Percentiles rank a stretch among this genome's conserved stretches.
These are phyloP conservation scores for Dothistroma pini DNA, from an alignment of 2,329 filamentous ascomycete species.

Conservation along the genomic window DNA sequence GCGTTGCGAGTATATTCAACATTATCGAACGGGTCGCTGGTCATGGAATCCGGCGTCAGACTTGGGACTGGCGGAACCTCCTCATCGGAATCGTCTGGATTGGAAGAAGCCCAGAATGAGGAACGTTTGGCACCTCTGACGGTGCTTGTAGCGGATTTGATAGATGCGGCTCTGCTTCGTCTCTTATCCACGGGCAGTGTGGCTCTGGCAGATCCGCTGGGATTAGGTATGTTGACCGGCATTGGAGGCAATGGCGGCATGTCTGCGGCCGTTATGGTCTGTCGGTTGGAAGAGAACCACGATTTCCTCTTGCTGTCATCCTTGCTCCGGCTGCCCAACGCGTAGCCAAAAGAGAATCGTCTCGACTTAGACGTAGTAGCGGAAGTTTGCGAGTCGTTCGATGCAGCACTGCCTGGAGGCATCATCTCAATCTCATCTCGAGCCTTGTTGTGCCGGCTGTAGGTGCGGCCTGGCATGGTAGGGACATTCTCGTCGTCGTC, in stretches of 20 bases:
- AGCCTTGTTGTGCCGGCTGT: not conserved
- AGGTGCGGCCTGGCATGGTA: slow-evolving; percentile 15
- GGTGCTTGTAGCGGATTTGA: slow-evolving; percentile 14
- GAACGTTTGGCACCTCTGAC: slow-evolving; percentile 14
- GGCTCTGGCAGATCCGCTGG: slow-evolving; percentile 14
- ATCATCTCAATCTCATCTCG: not conserved
- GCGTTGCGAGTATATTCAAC: not conserved
- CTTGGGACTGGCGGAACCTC: slow-evolving; percentile 22
- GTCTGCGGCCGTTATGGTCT: slow-evolving; percentile 10
- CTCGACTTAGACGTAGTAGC: not conserved
- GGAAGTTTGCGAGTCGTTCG: not conserved
- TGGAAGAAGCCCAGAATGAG: slow-evolving; percentile 24
- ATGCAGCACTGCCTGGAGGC: not conserved
- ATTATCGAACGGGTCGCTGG: slow-evolving; percentile 8
- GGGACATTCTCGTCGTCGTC: slow-evolving; percentile 22
- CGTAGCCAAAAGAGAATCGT: not conserved
- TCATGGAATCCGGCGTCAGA: slow-evolving; percentile 17
- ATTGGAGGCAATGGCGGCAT: slow-evolving; percentile 16
- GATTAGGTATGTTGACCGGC: slow-evolving; percentile 11
- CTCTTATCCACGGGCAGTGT: slow-evolving; percentile 15
- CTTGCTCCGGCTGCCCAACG: not conserved
- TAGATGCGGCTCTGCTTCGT: slow-evolving; percentile 14
- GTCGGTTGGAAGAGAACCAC: slow-evolving; percentile 10
- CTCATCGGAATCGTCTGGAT: slow-evolving; percentile 22
- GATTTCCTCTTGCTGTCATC: slow-evolving; percentile 7